Percentiles rank a stretch among this genome's conserved stretches.
These are phyloP conservation scores for Eleusine coracana DNA, from an alignment of 176 grass and related monocot genomes.

Conservation along the genomic window DNA sequence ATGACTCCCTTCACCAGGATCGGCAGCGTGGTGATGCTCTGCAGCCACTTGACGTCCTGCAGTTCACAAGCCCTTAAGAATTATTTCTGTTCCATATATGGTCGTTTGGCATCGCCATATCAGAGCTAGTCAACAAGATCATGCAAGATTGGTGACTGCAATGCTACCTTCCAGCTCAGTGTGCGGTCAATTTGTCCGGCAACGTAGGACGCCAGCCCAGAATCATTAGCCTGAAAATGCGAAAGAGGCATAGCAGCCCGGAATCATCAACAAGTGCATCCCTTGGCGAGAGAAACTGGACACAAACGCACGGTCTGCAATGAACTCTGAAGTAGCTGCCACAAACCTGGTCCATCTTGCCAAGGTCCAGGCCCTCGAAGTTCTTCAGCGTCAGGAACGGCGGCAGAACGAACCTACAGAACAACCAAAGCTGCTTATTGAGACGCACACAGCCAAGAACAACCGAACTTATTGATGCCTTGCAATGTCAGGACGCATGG, in stretches of 20 bases:
- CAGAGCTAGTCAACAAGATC: no score
- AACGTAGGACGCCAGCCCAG: slow-evolving; percentile 81
- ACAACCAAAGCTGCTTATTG: background rate
- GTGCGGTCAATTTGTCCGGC: slow-evolving; percentile 83
- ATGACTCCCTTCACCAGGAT: slow-evolving; percentile 89
- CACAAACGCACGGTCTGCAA: background rate
- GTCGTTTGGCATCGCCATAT: background rate
- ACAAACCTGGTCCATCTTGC: slow-evolving; percentile 76
- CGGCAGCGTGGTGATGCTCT: slow-evolving; percentile 86
- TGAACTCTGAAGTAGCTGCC: background rate
- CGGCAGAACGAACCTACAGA: slow-evolving; percentile 71
- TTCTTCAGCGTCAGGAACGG: slow-evolving; percentile 79
- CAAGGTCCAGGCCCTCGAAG: slow-evolving; percentile 78
- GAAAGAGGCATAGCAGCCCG: background rate
- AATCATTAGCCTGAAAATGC: slow-evolving; percentile 66
- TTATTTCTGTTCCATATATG: background rate
- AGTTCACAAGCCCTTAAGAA: slow-evolving; percentile 1
- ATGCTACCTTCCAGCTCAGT: slow-evolving; percentile 76
- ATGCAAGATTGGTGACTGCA: background rate
- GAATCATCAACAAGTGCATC: no score
- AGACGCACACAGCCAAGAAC: background rate
- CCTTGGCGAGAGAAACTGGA: background rate
- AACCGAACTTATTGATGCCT: background rate
- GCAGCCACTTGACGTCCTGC: slow-evolving; percentile 94
- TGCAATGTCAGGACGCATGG: background rate